Evolutionary conservation across 352 stramenopile species (phyloP).

Genomic region (Globisporangium uncinulatum): DNA sequence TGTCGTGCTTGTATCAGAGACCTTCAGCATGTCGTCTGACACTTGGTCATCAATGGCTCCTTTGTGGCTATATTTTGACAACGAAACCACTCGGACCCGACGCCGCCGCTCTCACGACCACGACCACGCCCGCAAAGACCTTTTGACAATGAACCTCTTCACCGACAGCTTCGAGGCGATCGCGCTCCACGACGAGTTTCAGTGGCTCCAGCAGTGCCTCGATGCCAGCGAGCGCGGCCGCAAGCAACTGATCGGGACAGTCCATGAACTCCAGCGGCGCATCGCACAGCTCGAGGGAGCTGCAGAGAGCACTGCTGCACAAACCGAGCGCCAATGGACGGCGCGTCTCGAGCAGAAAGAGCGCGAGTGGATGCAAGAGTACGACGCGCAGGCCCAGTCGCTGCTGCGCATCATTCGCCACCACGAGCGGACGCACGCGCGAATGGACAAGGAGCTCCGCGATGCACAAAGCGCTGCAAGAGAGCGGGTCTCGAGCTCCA

Average conservation of each 20-base stretch:
- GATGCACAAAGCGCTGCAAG: neutral
- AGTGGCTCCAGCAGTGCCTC: slow-evolving; percentile 29
- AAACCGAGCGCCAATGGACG: slow-evolving; percentile 7
- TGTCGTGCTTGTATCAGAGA: no score
- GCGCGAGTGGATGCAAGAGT: slow-evolving; percentile 33
- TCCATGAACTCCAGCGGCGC: slow-evolving; percentile 12
- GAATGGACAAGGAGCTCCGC: slow-evolving; percentile 17
- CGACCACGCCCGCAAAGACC: no score
- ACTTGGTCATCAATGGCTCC: no score
- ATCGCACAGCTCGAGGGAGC: slow-evolving; percentile 18
- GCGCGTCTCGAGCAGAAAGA: slow-evolving; percentile 15
- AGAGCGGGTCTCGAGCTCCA: slow-evolving; percentile 17
- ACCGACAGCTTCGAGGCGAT: slow-evolving; percentile 5
- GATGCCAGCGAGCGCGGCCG: slow-evolving; percentile 16
- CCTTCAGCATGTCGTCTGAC: no score
- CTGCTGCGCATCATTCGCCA: slow-evolving; percentile 42
- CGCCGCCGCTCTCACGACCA: no score
- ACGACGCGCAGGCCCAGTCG: slow-evolving; percentile 33
- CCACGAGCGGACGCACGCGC: slow-evolving; percentile 23
- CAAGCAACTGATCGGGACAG: slow-evolving; percentile 10
- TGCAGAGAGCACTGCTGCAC: slow-evolving; percentile 2
- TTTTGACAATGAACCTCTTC: slow-evolving; percentile 9
- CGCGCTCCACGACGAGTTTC: slow-evolving; percentile 30
- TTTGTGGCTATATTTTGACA: no score
- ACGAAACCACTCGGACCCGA: no score